Evolutionary conservation across 306 rosid species (phyloP).

Genomic region (Vigna hirtella): DNA sequence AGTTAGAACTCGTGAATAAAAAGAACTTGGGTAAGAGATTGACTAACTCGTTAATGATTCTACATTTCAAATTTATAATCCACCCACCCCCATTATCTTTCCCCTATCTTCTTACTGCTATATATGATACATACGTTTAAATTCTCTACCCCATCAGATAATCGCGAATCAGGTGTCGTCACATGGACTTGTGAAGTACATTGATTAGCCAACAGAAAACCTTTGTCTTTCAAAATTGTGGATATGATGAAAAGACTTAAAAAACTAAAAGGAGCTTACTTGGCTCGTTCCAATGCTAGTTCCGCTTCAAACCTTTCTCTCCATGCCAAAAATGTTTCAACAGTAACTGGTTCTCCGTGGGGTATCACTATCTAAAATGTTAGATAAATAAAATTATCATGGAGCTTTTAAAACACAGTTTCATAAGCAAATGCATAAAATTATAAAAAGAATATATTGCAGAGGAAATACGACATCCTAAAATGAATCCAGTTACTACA

Average conservation of each 20-base stretch:
- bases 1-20: slow-evolving; percentile 10
- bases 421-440: slow-evolving; percentile 30
- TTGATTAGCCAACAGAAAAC: slow-evolving; percentile 25
- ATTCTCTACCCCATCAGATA: slow-evolving; percentile 28
- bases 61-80: slow-evolving; percentile 30
- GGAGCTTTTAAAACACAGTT: slow-evolving; percentile 36
- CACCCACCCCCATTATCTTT: slow-evolving; percentile 14
- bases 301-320: slow-evolving; percentile 99
- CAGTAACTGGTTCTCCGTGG: slow-evolving; percentile 95
- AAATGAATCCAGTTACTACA: slow-evolving; percentile 11
- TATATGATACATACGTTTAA: not conserved
- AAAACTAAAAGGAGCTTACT: slow-evolving; percentile 66
- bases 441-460: slow-evolving; percentile 24
- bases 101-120: not conserved
- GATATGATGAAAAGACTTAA: slow-evolving; percentile 13
- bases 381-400: slow-evolving; percentile 37
- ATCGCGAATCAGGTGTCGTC: slow-evolving; percentile 3
- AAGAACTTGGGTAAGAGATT: slow-evolving; percentile 12
- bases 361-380: slow-evolving; percentile 79
- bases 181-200: slow-evolving; percentile 1
- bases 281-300: slow-evolving; percentile 97
- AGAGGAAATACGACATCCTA: slow-evolving; percentile 26
- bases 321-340: slow-evolving; percentile 95
- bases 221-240: slow-evolving; percentile 27
- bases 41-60: slow-evolving; percentile 23